A percentile compares a stretch with the other conserved stretches of the same genome.
Evolutionary conservation across 1,284 basidiomycete genomes (phyloP).

Genomic region (Moniliella sp.): DNA sequence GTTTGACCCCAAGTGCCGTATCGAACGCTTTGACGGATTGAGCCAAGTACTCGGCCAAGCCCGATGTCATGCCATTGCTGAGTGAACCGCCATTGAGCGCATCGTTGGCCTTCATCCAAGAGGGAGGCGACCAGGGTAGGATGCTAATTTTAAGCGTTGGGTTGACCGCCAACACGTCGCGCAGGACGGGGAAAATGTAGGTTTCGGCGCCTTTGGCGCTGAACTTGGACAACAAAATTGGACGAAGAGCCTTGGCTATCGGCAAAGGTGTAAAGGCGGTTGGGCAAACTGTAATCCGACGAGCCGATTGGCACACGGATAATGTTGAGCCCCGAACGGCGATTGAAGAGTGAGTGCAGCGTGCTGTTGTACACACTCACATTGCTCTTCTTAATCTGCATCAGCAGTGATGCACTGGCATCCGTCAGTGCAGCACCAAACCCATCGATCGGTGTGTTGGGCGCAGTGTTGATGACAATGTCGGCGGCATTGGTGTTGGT

Average conservation of each 20-base stretch:
- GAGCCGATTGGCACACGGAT: constrained; percentile 12
- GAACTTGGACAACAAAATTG: constrained; percentile 8
- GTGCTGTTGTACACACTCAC: constrained; percentile 5
- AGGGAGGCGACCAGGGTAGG: constrained; percentile 13
- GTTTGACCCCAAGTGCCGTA: constrained; percentile 5
- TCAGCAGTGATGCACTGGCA: constrained; percentile 8
- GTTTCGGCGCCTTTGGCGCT: constrained; percentile 5
- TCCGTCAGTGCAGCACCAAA: constrained; percentile 17
- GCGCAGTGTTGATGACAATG: constrained; percentile 9
- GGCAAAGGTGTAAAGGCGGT: neutral
- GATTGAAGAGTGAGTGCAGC: constrained; percentile 15
- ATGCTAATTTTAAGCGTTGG: constrained; percentile 12
- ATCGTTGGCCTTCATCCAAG: constrained; percentile 17
- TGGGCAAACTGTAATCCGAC: constrained; percentile 7
- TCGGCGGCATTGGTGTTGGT: constrained; percentile 8
- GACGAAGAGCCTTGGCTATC: too few species aligned
- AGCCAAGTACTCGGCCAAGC: constrained; percentile 13
- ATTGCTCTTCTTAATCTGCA: constrained; percentile 7
- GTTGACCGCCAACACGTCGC: constrained; percentile 9
- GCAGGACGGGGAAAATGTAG: constrained; percentile 11
- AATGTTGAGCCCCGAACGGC: constrained; percentile 9
- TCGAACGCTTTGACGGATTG: constrained; percentile 5
- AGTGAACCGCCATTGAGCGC: constrained; percentile 10
- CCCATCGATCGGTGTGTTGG: constrained; percentile 10
- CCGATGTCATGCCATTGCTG: constrained; percentile 4